Evolutionary conservation across 2,329 filamentous ascomycete species (phyloP), one percentile per base, ranked within the genome.

Genomic region (Cordyceps cateniannulata): DNA sequence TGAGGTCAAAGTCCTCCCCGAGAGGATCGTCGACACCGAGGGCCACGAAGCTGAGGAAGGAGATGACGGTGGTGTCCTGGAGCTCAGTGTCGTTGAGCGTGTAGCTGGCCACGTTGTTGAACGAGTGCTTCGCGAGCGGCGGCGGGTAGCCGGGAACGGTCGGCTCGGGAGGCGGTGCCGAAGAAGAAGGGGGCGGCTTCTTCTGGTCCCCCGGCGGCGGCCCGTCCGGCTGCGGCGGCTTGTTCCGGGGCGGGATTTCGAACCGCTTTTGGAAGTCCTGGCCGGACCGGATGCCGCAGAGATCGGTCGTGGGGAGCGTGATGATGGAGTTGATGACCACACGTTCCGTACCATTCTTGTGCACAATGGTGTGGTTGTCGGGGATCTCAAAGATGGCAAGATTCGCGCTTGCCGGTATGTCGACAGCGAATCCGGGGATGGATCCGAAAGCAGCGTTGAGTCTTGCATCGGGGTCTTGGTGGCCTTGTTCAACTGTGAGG

Each of bases 61-160:
- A 65, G 5, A 71, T 60, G 8, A 71, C 68, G 0, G 67, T 68
- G 1, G 67, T 65, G 54, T 72, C 65, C 16, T 25, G 12, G n/a
- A 60, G 22, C 9, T 25, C 38, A 10, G 57, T 35, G 8, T 67
- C 68, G 47, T 69, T 67, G 40, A 71, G 62, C 49, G 69, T 68
- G 45, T 70, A 70, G 2, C 67, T 68, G 3, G 69, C 61, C 1
- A 69, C 67, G 29, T 63, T 63, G 32, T 67, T 65, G 20, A 47
- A 55, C 1, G 22, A 56, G 62, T 71, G 69, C 3, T 68, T 65
- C 12, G 63, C 61, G 0, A 68, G 62, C 0, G 70, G 69, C 32
- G 45, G 59, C 0, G 70, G 70, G 29, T 68, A 71, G 2, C 69
- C 69, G 1, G 38, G 38, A 20, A 72, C 9, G 20, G 48, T 22